Base-by-base conservation (phyloP, 2,329 filamentous ascomycete species). In the Cordyceps cicadae region DNA sequence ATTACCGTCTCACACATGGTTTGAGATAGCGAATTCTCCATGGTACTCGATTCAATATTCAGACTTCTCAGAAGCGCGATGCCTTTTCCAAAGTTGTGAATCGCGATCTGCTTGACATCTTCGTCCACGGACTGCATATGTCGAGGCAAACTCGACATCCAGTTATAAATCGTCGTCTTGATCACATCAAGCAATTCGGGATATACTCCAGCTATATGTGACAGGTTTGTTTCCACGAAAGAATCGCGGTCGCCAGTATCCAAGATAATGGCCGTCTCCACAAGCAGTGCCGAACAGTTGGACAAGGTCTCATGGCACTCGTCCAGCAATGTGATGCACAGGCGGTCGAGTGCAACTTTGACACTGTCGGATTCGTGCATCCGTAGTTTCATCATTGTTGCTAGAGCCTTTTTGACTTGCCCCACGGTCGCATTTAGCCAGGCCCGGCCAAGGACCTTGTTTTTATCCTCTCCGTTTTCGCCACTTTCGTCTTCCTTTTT, bases 121-220 rank as follows among this genome's bases (percentile, higher is more conserved):
- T 96, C 91, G 67, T 97, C 92, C 65, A 86, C 88, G 9, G 86
- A 84, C 70, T 93, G 90, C 85, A 97, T 92, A 15, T 90, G 74
- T 17, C 92, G 83, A 5, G 93, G 87, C 19, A 99, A 81, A 46
- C 90, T 87, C 2, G 85, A 84, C 26, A 92, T 82, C 92, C 92
- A 97, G 57, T 86, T 86, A 70, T 93, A 89, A 0, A 95, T 79
- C 0, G 84, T 87, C 32, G 80, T 82, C 66, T 90, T 89, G 29
- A 93, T 76, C 3, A 83, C 76, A 24, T 88, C 85, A 3, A 81
- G 75, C 2, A 92, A 78, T 54, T 82, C 76, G 1, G 80, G 74
- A 66, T 91, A 85, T 12, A 86, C 83, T 45, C 75, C 79, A 6
- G 87, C 76, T 29, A 95, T 75, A 63, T 86, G 81, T 32, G 78